A percentile compares a stretch with the other conserved stretches of the same genome.
Conservation (phyloP, 352 stramenopile species). For the Pythium phragmiticola region DNA sequence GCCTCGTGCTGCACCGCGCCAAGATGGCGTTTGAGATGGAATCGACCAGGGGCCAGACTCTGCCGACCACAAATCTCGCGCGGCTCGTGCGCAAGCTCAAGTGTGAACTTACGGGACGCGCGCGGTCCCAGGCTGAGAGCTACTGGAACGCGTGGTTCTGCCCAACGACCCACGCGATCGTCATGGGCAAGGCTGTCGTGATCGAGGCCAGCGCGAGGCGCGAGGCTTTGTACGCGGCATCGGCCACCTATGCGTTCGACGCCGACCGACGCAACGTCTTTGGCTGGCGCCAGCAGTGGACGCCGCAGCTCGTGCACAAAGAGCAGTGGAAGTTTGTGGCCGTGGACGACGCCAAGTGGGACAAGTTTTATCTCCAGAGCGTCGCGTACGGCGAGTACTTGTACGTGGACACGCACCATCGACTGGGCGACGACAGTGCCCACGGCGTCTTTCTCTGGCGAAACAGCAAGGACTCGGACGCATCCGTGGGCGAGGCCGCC, state of each 20-base stretch:
- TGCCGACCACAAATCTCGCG: neutral
- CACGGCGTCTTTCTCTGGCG: no score
- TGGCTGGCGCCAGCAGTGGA: constrained; percentile 33
- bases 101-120: neutral
- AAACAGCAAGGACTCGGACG: no score
- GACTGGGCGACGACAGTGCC: no score
- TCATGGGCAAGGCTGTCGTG: constrained; percentile 30
- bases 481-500: no score
- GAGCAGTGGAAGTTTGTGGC: constrained; percentile 21
- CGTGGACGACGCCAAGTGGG: constrained; percentile 8
- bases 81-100: neutral
- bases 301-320: constrained; percentile 30
- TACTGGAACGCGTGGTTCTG: constrained; percentile 25
- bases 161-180: constrained; percentile 30
- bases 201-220: constrained; percentile 20
- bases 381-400: constrained; percentile 44
- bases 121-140: constrained; percentile 18
- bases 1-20: neutral
- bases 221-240: constrained; percentile 29
- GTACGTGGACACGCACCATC: no score
- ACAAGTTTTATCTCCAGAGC: constrained; percentile 60
- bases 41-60: neutral
- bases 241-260: constrained; percentile 31
- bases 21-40: constrained; percentile 2
- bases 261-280: constrained; percentile 35